Conservation (phyloP, 225 moss, liverwort and hornwort genomes). For the Climacium dendroides region DNA sequence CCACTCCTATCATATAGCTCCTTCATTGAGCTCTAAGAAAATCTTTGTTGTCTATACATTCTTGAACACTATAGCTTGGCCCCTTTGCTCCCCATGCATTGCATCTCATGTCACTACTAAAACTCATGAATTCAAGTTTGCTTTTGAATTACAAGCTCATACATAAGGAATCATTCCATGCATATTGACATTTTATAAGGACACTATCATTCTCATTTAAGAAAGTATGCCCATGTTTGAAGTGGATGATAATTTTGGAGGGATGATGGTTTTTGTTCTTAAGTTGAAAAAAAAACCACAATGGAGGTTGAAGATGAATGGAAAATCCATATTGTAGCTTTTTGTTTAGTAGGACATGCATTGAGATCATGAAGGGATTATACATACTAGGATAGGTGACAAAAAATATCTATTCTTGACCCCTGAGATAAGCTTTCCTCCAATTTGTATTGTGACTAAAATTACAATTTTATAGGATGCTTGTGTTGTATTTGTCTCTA, state of each 20-base stretch:
- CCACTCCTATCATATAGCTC: not conserved
- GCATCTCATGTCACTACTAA: not conserved
- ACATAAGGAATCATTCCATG: too few species aligned
- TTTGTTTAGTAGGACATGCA: not conserved
- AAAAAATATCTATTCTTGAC: not conserved
- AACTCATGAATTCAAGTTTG: not conserved
- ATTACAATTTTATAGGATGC: not conserved
- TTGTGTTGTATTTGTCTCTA: not conserved
- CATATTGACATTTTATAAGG: too few species aligned
- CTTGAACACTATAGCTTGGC: not conserved
- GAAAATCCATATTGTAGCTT: not conserved
- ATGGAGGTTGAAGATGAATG: not conserved
- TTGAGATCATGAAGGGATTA: not conserved
- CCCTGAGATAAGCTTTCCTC: not conserved
- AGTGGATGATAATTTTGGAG: not conserved
- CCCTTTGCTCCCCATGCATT: not conserved
- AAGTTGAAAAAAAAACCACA: not conserved
- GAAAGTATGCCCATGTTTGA: rapidly evolving
- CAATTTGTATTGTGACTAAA: rapidly evolving
- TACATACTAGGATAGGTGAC: not conserved
- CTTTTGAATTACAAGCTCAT: too few species aligned
- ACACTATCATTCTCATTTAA: not conserved
- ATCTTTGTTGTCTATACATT: not conserved
- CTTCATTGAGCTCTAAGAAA: not conserved
- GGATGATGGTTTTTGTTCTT: not conserved